phyloP scores from a whole-genome alignment of 225 moss, liverwort and hornwort species.

The Ulota crispa region DNA sequence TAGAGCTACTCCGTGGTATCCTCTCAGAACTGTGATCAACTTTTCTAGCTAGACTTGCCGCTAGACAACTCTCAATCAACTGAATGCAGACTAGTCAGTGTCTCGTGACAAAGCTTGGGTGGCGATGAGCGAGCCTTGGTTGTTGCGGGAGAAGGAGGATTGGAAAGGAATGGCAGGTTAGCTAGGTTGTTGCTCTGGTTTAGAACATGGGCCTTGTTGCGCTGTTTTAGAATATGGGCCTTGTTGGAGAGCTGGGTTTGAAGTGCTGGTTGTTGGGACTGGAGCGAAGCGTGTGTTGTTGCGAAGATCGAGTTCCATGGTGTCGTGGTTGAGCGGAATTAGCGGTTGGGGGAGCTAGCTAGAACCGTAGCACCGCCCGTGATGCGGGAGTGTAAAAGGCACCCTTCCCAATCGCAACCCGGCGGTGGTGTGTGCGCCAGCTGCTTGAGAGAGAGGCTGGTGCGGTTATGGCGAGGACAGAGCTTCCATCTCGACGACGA shows the following conservation, averaged over 20 bases:
- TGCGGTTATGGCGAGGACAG: constrained; percentile 34
- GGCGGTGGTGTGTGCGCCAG: constrained; percentile 35
- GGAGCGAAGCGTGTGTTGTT: neutral
- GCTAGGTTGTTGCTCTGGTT: neutral
- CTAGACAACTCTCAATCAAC: neutral
- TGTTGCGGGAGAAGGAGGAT: neutral
- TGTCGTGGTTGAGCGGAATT: neutral
- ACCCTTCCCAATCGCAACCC: constrained; percentile 29
- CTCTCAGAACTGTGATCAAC: neutral
- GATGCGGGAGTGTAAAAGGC: constrained; percentile 36
- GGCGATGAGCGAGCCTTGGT: neutral
- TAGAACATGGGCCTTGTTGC: neutral
- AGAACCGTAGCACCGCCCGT: neutral
- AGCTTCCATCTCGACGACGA: neutral
- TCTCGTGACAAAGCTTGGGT: neutral
- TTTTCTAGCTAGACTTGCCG: neutral
- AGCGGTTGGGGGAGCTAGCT: neutral
- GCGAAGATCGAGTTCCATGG: neutral
- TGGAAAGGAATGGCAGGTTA: neutral
- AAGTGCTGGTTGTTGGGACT: neutral
- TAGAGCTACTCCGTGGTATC: neutral
- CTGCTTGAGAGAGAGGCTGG: constrained; percentile 38
- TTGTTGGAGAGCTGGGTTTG: neutral
- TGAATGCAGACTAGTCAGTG: too few relatives aligned
- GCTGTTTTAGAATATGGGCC: neutral